Evolutionary conservation across 805 yeast species (phyloP), one percentile per base, ranked within the genome.

Genomic region (Myxozyma geophila): DNA sequence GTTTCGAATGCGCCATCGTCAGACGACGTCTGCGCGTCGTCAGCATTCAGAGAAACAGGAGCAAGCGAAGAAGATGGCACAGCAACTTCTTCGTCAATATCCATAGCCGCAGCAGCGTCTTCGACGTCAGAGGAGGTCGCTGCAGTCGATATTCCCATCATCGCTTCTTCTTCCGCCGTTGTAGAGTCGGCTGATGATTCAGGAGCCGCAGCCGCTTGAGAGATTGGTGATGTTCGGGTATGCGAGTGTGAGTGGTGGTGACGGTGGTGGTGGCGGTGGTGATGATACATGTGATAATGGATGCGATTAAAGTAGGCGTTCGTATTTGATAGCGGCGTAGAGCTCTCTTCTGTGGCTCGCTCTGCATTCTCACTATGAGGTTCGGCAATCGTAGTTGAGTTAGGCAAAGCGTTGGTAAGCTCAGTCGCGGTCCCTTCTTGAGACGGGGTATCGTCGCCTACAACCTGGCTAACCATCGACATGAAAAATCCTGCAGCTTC

Each of bases 221-320:
- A 19, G 7, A n/a, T 28, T 6, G 55, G 33, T 33, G 39, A 47
- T 36, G 59, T 10, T 1, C 60, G 37, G n/a, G 60, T 19, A 44
- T 36, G 49, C 19, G 57, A 52, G 53, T 63, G 68, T 13, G 55
- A 47, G 52, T 63, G 67, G 8, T 44, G 55, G 49, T 67, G 64
- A 44, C 51, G 53, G 33, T 61, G 69, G 49, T 67, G 67, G 35
- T 63, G 65, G 10, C 62, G 58, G 47, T 62, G 67, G 47, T 53
- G 58, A 33, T 58, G 68, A 39, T 59, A 53, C 44, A 48, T 43
- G 51, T 54, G 59, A 10, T 55, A 54, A 39, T 58, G 69, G 7
- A 57, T 21, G 23, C 62, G 59, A 28, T 47, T 53, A 35, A 51
- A 35, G 46, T 58, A 61, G 4, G 58, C 58, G 41, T 49, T 46